Evolutionary conservation across 805 yeast species (phyloP).

Genomic region (Schwanniomyces sp.): DNA sequence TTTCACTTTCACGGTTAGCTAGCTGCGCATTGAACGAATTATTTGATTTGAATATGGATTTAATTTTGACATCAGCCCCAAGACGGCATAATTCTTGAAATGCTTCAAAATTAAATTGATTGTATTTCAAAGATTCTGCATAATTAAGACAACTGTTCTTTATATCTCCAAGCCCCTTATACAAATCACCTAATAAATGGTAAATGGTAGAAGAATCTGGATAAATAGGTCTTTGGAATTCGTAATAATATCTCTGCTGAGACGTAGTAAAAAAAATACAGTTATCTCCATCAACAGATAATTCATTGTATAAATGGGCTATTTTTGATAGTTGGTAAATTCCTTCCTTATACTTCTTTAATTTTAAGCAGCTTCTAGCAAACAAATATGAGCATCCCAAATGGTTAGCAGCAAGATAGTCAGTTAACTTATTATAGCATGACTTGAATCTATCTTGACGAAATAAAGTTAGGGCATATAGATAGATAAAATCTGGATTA

Average conservation of each 20-base stretch:
- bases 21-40: slow-evolving; percentile 2
- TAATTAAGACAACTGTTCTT: slow-evolving; percentile 67
- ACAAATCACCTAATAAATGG: slow-evolving; percentile 69
- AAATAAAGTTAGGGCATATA: slow-evolving; percentile 67
- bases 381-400: slow-evolving; percentile 76
- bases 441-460: slow-evolving; percentile 60
- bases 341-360: slow-evolving; percentile 62
- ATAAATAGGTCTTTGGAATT: slow-evolving; percentile 30
- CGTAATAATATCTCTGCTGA: slow-evolving; percentile 32
- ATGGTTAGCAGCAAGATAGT: slow-evolving; percentile 46
- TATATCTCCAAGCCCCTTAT: slow-evolving; percentile 55
- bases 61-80: slow-evolving; percentile 69
- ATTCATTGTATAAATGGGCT: slow-evolving; percentile 28
- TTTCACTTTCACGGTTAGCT: slow-evolving; percentile 1
- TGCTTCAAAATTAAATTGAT: slow-evolving; percentile 87
- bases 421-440: slow-evolving; percentile 49
- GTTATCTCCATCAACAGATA: slow-evolving; percentile 1
- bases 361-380: slow-evolving; percentile 62
- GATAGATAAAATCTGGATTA: slow-evolving; percentile 60
- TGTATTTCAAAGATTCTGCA: slow-evolving; percentile 64
- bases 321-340: slow-evolving; percentile 41
- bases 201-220: slow-evolving; percentile 77
- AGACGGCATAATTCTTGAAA: slow-evolving; percentile 69
- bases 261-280: slow-evolving; percentile 15
- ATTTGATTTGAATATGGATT: slow-evolving; percentile 45